Evolutionary conservation across 305 asterid genomes (phyloP).

Genomic region (Fraxinus platypoda): DNA sequence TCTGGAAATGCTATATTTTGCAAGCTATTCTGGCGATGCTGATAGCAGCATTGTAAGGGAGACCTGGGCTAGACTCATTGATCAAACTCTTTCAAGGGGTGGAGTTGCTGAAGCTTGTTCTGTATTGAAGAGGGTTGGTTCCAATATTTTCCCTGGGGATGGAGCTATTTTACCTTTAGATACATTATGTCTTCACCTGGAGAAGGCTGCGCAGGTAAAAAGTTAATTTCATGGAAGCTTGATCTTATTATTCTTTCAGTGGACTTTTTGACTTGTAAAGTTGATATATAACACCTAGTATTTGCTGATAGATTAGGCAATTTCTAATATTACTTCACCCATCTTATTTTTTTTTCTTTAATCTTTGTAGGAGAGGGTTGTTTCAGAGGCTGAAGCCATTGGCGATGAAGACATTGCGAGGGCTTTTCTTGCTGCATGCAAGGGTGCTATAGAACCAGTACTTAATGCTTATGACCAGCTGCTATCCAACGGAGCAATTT

Average conservation of each 20-base stretch:
- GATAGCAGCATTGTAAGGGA: constrained; percentile 89
- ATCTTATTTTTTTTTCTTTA: neutral
- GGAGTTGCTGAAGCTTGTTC: constrained; percentile 97
- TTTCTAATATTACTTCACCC: constrained; percentile 1
- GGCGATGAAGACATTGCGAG: constrained; percentile 93
- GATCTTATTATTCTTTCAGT: neutral
- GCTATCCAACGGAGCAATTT: constrained; percentile 69
- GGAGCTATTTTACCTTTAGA: constrained; percentile 85
- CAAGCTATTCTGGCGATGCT: constrained; percentile 92
- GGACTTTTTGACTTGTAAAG: neutral
- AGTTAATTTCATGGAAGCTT: constrained; percentile 6
- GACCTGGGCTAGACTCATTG: constrained; percentile 91
- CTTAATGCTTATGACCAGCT: constrained; percentile 77
- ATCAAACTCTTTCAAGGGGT: constrained; percentile 87
- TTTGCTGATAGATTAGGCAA: neutral
- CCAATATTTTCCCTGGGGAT: constrained; percentile 78
- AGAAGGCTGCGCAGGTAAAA: constrained; percentile 87
- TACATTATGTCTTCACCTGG: constrained; percentile 84
- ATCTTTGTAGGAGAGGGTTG: constrained; percentile 64
- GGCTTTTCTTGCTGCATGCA: constrained; percentile 87
- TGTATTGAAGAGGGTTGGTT: constrained; percentile 81
- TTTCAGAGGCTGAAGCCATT: constrained; percentile 65
- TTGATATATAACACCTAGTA: neutral
- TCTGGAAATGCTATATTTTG: constrained; percentile 91
- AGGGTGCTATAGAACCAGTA: constrained; percentile 84